phyloP scores from a whole-genome alignment of 1,284 basidiomycete species.

The Apiotrichum gracile region DNA sequence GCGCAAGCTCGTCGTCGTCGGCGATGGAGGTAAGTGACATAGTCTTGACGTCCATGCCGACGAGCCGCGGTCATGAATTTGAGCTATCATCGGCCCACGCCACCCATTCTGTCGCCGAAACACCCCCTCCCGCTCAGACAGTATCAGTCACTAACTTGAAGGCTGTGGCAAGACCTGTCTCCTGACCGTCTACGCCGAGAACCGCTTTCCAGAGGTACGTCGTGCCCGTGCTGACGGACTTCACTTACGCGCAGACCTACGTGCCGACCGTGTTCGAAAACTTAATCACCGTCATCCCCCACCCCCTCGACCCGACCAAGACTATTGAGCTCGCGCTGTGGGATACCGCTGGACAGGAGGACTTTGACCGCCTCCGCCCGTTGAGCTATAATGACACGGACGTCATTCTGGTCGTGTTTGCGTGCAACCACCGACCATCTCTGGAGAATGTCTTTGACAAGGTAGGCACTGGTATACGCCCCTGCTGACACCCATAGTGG shows the following conservation, averaged over 20 bases:
- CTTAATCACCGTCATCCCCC: constrained; percentile 80
- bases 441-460: constrained; percentile 86
- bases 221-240: background rate
- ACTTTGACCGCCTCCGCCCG: constrained; percentile 90
- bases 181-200: constrained; percentile 71
- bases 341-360: constrained; percentile 98
- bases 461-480: too few species aligned
- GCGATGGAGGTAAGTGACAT: constrained; percentile 22
- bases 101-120: too few species aligned
- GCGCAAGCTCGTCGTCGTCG: constrained; percentile 81
- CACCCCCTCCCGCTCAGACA: background rate
- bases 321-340: constrained; percentile 89
- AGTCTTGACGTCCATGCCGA: background rate
- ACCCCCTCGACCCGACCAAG: constrained; percentile 68
- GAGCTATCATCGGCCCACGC: too few species aligned
- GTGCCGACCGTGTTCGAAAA: constrained; percentile 98
- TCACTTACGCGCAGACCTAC: constrained; percentile 61
- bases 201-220: constrained; percentile 89
- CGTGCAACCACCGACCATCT: constrained; percentile 92
- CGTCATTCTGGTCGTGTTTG: constrained; percentile 95
- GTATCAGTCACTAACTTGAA: constrained; percentile 6
- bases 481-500: constrained; percentile 61
- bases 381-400: constrained; percentile 94
- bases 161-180: constrained; percentile 59
- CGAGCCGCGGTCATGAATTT: too few species aligned